Percentiles rank a stretch among this genome's conserved stretches.
Evolutionary conservation across 768 basidiomycete species (phyloP).

Genomic region (Suillus paluster): DNA sequence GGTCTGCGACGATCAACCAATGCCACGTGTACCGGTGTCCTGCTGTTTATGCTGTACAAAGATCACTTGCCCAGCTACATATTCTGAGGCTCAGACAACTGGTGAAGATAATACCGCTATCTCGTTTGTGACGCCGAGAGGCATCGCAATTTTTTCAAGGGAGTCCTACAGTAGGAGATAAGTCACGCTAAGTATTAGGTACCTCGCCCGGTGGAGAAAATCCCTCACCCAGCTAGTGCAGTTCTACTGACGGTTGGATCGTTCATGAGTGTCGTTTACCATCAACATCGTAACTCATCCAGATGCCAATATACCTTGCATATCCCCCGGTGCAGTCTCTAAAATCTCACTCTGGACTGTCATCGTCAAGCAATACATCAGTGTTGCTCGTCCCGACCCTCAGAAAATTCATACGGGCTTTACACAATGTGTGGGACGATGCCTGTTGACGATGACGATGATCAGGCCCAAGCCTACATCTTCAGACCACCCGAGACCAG

Average conservation of each 20-base stretch:
- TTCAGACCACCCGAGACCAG: no score
- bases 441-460: no score
- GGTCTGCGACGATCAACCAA: no score
- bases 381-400: conserved; percentile 41
- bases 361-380: conserved; percentile 74
- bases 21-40: no score
- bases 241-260: conserved; percentile 57
- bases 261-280: conserved; percentile 59
- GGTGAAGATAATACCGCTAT: conserved; percentile 64
- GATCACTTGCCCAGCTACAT: conserved; percentile 69
- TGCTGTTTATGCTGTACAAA: no score
- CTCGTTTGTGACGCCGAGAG: conserved; percentile 68
- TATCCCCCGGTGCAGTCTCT: conserved; percentile 68
- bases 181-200: not conserved
- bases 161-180: conserved; percentile 49
- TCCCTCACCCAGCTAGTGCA: conserved; percentile 67
- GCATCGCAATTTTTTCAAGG: conserved; percentile 66
- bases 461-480: no score
- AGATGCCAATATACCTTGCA: conserved; percentile 72
- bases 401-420: no score
- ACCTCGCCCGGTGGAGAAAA: not conserved
- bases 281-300: conserved; percentile 72
- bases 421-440: no score
- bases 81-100: conserved; percentile 65
- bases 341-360: conserved; percentile 83